phyloP scores from a whole-genome alignment of 2,329 filamentous ascomycete genomes.

The Botrytis tulipae region DNA sequence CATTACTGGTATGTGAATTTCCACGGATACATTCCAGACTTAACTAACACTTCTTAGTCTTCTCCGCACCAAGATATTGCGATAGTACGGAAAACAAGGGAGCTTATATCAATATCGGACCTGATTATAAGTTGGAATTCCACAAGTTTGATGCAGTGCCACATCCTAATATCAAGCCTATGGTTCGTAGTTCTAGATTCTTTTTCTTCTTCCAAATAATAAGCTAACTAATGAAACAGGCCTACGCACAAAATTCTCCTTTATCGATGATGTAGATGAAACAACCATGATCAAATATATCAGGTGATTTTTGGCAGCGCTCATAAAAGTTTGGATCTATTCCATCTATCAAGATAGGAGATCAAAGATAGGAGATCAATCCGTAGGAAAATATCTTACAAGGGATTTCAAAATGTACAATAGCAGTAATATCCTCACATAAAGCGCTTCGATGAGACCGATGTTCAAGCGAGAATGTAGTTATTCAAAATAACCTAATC shows the following conservation, averaged over 20 bases:
- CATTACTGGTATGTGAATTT: slow-evolving; percentile 69
- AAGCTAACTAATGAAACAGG: slow-evolving; percentile 47
- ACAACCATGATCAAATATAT: background rate
- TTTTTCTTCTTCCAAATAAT: background rate
- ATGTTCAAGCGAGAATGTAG: slow-evolving; percentile 6
- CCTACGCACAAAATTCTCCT: slow-evolving; percentile 81
- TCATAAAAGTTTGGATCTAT: slow-evolving; percentile 14
- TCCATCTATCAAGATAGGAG: slow-evolving; percentile 12
- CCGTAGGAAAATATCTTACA: background rate
- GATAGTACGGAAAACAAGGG: slow-evolving; percentile 98
- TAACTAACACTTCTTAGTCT: slow-evolving; percentile 55
- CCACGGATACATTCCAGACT: background rate
- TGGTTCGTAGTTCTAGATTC: slow-evolving; percentile 52
- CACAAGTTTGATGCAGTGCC: slow-evolving; percentile 95
- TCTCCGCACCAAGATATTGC: slow-evolving; percentile 96
- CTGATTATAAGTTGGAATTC: slow-evolving; percentile 87
- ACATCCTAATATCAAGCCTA: slow-evolving; percentile 92
- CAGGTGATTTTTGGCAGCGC: slow-evolving; percentile 1
- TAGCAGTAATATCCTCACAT: slow-evolving; percentile 1
- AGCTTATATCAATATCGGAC: slow-evolving; percentile 94
- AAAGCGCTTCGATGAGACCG: background rate
- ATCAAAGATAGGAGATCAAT: slow-evolving; percentile 6
- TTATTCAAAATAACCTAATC: background rate
- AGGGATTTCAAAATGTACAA: slow-evolving; percentile 15
- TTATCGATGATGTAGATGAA: slow-evolving; percentile 50